Evolutionary conservation across 306 rosid species (phyloP).

Genomic region (Lupinus albus): DNA sequence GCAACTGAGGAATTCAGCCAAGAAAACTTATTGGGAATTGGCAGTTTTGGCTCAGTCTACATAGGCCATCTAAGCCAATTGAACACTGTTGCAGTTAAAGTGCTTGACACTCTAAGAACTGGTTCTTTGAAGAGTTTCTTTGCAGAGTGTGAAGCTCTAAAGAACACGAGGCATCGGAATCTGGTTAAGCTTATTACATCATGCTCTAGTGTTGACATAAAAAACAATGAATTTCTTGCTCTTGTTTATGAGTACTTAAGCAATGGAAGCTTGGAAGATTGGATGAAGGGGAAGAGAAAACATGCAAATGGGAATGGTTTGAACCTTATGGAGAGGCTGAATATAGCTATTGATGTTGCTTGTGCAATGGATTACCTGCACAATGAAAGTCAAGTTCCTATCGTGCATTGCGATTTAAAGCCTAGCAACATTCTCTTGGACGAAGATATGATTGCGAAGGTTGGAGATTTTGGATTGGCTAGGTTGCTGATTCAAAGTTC

Average conservation of each 20-base stretch:
- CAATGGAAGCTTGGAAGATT: slow-evolving; percentile 79
- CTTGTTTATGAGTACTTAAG: slow-evolving; percentile 65
- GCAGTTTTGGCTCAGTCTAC: slow-evolving; percentile 72
- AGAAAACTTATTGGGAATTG: slow-evolving; percentile 56
- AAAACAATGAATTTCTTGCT: slow-evolving; percentile 65
- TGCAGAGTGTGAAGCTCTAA: slow-evolving; percentile 74
- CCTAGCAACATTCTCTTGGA: slow-evolving; percentile 31
- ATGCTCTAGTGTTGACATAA: slow-evolving; percentile 70
- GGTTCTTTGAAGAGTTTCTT: slow-evolving; percentile 67
- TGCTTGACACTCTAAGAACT: slow-evolving; percentile 51
- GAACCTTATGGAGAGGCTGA: slow-evolving; percentile 63
- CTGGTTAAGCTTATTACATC: slow-evolving; percentile 72
- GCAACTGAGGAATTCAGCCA: slow-evolving; percentile 64
- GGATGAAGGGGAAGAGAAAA: slow-evolving; percentile 59
- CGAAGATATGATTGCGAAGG: slow-evolving; percentile 27
- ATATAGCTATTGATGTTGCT: slow-evolving; percentile 64
- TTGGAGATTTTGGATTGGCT: slow-evolving; percentile 67
- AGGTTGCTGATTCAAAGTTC: slow-evolving; percentile 46
- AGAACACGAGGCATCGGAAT: slow-evolving; percentile 67
- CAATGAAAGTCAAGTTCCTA: slow-evolving; percentile 50
- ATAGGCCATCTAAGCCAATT: slow-evolving; percentile 57
- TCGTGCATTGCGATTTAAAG: slow-evolving; percentile 66
- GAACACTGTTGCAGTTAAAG: slow-evolving; percentile 63
- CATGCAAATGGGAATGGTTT: slow-evolving; percentile 52
- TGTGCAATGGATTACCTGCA: slow-evolving; percentile 63